phyloP scores from a whole-genome alignment of 306 rosid genomes.

The Cucumis hystrix region DNA sequence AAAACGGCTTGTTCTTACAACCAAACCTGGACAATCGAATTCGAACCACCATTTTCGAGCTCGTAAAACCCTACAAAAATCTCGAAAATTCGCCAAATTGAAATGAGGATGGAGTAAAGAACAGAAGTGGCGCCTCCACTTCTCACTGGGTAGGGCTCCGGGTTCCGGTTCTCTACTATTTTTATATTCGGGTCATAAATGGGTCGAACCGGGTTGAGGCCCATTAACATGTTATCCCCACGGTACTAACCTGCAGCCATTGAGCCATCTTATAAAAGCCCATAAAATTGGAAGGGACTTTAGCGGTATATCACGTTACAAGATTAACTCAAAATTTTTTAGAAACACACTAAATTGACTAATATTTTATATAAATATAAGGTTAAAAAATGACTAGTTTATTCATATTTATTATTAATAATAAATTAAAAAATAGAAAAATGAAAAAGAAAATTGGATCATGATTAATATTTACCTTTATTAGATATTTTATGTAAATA shows the following conservation, averaged over 20 bases:
- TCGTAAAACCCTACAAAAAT: not conserved
- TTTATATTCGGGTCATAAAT: not conserved
- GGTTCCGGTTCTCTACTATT: not conserved
- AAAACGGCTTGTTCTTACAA: conserved; percentile 77
- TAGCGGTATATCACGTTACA: no score
- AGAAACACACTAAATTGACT: no score
- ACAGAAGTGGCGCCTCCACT: conserved; percentile 16
- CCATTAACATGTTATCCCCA: not conserved
- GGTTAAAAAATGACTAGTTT: no score
- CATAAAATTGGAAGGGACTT: no score
- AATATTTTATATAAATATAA: no score
- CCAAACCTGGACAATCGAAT: conserved; percentile 76
- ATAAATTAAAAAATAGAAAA: no score
- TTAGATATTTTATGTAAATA: no score
- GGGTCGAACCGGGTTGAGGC: not conserved
- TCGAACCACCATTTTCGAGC: conserved; percentile 59
- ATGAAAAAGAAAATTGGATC: no score
- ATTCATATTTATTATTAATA: no score
- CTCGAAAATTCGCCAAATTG: not conserved
- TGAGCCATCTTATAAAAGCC: not conserved
- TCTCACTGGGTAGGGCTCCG: not conserved
- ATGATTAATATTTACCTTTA: no score
- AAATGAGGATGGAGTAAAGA: not conserved
- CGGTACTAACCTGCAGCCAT: no score
- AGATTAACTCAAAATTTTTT: no score